phyloP scores from a whole-genome alignment of 1,284 basidiomycete genomes.

The Cryptococcus neoformans region DNA sequence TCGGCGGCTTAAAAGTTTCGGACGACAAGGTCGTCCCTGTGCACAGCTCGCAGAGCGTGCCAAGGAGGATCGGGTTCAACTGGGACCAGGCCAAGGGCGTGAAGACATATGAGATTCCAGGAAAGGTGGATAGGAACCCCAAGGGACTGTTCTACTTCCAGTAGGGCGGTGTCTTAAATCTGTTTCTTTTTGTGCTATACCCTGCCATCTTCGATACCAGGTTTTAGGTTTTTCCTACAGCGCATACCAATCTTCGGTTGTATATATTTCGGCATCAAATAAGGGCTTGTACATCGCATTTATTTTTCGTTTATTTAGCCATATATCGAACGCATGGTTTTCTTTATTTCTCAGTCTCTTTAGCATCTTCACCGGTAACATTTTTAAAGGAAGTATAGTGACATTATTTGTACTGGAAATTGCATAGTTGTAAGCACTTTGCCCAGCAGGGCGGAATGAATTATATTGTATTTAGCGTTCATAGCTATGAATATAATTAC shows the following conservation, averaged over 20 bases:
- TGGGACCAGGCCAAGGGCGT: constrained; percentile 37
- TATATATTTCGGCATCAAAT: not conserved
- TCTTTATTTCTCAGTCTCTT: too few relatives aligned
- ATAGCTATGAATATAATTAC: too few relatives aligned
- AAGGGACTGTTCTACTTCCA: constrained; percentile 44
- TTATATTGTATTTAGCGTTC: too few relatives aligned
- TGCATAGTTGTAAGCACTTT: too few relatives aligned
- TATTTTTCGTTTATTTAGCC: not conserved
- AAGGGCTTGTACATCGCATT: not conserved
- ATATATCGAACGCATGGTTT: too few relatives aligned
- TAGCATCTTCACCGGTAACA: too few relatives aligned
- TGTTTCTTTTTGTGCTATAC: too few relatives aligned
- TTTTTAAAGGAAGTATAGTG: too few relatives aligned
- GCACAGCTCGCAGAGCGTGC: constrained; percentile 15
- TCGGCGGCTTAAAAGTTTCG: constrained; percentile 4
- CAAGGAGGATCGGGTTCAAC: constrained; percentile 28
- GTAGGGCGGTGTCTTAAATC: not conserved
- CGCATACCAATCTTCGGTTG: not conserved
- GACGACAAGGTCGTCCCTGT: not conserved
- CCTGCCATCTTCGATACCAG: not conserved
- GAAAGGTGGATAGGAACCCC: constrained; percentile 37
- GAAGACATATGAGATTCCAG: constrained; percentile 41
- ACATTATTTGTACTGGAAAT: too few relatives aligned
- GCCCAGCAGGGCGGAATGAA: too few relatives aligned
- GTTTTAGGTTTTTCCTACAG: not conserved